Evolutionary conservation across 2,329 filamentous ascomycete genomes (phyloP).

Genomic region (Colletotrichum cordylinicola): DNA sequence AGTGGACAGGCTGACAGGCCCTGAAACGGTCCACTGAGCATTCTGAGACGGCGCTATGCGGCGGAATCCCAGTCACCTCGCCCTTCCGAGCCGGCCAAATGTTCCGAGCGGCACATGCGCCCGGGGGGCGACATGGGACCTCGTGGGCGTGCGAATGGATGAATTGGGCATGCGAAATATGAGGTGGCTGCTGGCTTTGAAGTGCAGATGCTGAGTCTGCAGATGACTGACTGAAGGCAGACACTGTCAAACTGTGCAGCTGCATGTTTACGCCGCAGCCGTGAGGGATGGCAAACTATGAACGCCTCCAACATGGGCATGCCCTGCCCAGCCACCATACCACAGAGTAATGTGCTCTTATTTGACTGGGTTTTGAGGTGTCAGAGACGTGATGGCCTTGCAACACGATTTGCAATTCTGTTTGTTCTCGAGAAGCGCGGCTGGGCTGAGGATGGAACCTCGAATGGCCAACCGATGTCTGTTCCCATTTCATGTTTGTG

Average conservation of each 20-base stretch:
- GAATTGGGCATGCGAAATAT: not conserved
- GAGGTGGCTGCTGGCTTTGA: not conserved
- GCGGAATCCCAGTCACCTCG: not conserved
- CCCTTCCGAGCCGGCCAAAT: not conserved
- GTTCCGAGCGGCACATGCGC: not conserved
- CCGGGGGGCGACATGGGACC: not conserved
- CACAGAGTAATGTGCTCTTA: not conserved
- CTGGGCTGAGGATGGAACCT: not conserved
- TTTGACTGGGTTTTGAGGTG: not conserved
- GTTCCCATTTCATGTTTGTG: not conserved
- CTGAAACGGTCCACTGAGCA: slow-evolving; percentile 10
- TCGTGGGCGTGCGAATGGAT: not conserved
- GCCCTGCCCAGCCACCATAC: not conserved
- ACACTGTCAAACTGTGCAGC: not conserved
- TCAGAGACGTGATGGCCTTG: not conserved
- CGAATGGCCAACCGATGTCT: not conserved
- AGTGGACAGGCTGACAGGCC: slow-evolving; percentile 8
- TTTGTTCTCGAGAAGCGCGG: not conserved
- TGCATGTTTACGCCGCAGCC: not conserved
- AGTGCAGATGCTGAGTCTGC: not conserved
- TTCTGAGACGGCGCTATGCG: slow-evolving; percentile 11
- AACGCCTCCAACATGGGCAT: not conserved
- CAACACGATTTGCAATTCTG: slow-evolving; percentile 8
- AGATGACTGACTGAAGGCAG: not conserved
- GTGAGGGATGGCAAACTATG: not conserved